Percentiles rank a stretch among this genome's conserved stretches.
Evolutionary conservation across 805 yeast species (phyloP).

Genomic region (Ogataea paraovalis): DNA sequence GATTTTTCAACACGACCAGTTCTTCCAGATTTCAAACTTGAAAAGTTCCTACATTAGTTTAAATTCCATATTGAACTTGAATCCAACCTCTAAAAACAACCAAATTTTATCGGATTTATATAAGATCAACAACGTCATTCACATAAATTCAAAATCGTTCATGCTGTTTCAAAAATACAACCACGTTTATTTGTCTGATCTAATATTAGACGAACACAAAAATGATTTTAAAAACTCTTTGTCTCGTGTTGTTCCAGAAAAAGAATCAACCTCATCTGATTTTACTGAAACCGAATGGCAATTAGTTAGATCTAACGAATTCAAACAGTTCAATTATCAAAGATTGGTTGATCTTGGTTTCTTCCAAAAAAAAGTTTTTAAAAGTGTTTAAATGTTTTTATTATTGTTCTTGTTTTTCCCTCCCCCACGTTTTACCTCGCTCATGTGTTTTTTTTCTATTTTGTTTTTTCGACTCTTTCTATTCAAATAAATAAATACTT

Average conservation of each 20-base stretch:
- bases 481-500: neutral
- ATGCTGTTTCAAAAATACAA: neutral
- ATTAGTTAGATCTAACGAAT: slow-evolving; percentile 18
- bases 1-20: neutral
- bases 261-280: no score
- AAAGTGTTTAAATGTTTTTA: neutral
- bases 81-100: neutral
- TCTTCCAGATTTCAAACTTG: neutral
- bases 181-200: neutral
- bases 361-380: slow-evolving; percentile 21
- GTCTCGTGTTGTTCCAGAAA: neutral
- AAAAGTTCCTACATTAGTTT: neutral
- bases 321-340: slow-evolving; percentile 19
- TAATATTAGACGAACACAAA: neutral
- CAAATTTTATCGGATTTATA: neutral
- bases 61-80: neutral
- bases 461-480: neutral
- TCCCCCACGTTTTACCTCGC: neutral
- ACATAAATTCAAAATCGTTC: neutral
- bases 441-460: neutral
- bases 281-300: neutral
- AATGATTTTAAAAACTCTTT: slow-evolving; percentile 5
- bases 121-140: neutral
- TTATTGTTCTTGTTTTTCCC: neutral
- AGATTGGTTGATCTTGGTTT: slow-evolving; percentile 21